Evolutionary conservation across 192 early-diverging fungal species (phyloP).

Genomic region (Paraglomus occultum): DNA sequence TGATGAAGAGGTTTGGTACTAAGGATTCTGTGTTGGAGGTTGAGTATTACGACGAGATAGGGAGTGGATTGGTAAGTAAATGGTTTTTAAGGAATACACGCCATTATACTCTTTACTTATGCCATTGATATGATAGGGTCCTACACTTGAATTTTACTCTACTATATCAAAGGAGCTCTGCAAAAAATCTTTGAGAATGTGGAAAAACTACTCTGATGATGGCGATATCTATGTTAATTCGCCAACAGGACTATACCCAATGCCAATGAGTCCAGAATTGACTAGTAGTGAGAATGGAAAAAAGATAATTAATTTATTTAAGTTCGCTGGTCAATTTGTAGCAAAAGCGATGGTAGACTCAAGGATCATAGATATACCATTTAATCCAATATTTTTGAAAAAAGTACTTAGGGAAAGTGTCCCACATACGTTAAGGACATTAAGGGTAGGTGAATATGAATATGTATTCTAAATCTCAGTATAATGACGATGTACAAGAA

Average conservation of each 20-base stretch:
- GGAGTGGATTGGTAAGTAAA: slow-evolving; percentile 68
- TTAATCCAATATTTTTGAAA: slow-evolving; percentile 73
- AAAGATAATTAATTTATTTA: slow-evolving; percentile 63
- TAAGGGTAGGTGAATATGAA: too few species aligned
- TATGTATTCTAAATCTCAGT: too few species aligned
- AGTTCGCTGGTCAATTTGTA: slow-evolving; percentile 78
- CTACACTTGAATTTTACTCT: slow-evolving; percentile 91
- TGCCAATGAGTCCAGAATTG: slow-evolving; percentile 30
- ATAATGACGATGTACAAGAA: too few species aligned
- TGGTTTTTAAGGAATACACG: too few species aligned
- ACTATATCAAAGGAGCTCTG: slow-evolving; percentile 73
- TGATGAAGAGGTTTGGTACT: slow-evolving; percentile 80
- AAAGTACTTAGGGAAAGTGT: slow-evolving; percentile 54
- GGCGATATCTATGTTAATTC: slow-evolving; percentile 44
- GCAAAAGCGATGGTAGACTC: slow-evolving; percentile 87
- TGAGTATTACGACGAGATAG: slow-evolving; percentile 94
- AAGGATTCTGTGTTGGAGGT: slow-evolving; percentile 76
- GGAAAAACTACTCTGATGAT: slow-evolving; percentile 59
- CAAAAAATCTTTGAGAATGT: slow-evolving; percentile 57
- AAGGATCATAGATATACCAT: slow-evolving; percentile 81
- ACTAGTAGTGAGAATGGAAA: slow-evolving; percentile 43
- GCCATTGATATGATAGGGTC: slow-evolving; percentile 47
- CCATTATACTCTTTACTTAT: neutral
- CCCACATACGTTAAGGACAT: slow-evolving; percentile 21
- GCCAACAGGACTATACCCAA: slow-evolving; percentile 55